These are phyloP conservation scores for Tephrocybe sp. DNA, from an alignment of 768 basidiomycete genomes.

Conservation along the genomic window DNA sequence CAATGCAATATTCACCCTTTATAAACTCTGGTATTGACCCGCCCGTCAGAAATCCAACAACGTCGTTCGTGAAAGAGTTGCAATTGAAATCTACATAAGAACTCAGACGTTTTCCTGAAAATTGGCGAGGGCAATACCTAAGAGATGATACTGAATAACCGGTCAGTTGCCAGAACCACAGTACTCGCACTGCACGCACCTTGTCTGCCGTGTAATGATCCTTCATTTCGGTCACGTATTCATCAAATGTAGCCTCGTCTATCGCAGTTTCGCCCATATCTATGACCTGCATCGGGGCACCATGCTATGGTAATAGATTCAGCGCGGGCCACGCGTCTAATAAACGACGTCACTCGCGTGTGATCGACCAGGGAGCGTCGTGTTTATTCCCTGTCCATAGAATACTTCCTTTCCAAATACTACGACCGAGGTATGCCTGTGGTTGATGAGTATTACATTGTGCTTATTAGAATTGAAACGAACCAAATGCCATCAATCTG, in stretches of 20 bases:
- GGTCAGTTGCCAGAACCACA: background rate
- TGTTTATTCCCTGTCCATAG: constrained; percentile 85
- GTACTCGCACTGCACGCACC: constrained; percentile 40
- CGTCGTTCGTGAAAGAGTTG: constrained; percentile 92
- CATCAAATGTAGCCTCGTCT: constrained; percentile 83
- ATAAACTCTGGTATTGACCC: constrained; percentile 80
- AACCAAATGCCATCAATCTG: constrained; percentile 96
- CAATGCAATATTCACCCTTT: constrained; percentile 49
- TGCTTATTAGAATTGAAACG: constrained; percentile 1
- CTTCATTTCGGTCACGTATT: constrained; percentile 76
- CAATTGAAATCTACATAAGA: constrained; percentile 78
- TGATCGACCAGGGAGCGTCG: constrained; percentile 73
- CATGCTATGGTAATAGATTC: constrained; percentile 51
- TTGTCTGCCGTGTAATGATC: constrained; percentile 89
- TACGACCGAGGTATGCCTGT: constrained; percentile 92
- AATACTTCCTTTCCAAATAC: constrained; percentile 85
- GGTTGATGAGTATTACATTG: background rate
- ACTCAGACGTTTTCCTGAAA: background rate
- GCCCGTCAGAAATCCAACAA: constrained; percentile 85
- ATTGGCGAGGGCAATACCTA: constrained; percentile 44
- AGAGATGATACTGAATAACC: constrained; percentile 71
- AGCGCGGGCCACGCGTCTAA: background rate
- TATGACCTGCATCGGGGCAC: constrained; percentile 65
- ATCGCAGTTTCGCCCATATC: constrained; percentile 79
- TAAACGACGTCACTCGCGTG: constrained; percentile 56